Evolutionary conservation across 192 early-diverging fungal genomes (phyloP).

Genomic region (Podila epicladia): DNA sequence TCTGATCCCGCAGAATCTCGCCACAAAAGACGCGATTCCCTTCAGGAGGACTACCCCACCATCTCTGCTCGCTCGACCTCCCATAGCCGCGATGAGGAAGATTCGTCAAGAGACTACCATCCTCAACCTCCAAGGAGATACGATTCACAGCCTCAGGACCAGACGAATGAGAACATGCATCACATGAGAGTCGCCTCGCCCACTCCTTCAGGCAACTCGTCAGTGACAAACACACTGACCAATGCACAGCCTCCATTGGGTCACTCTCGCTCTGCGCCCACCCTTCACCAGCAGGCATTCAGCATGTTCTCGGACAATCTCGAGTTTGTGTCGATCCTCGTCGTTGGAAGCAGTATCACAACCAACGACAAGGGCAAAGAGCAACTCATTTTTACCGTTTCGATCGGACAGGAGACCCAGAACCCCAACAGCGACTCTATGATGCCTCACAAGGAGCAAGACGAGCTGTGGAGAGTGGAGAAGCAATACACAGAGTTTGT

Average conservation of each 20-base stretch:
- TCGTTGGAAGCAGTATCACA: slow-evolving; percentile 67
- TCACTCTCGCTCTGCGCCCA: slow-evolving; percentile 4
- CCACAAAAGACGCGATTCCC: slow-evolving; percentile 23
- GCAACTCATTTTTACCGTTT: slow-evolving; percentile 67
- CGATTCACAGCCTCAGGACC: slow-evolving; percentile 34
- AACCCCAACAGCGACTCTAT: slow-evolving; percentile 21
- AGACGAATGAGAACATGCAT: slow-evolving; percentile 2
- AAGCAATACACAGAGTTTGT: slow-evolving; percentile 92
- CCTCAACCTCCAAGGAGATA: slow-evolving; percentile 31
- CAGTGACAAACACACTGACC: slow-evolving; percentile 16
- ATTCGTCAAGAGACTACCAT: slow-evolving; percentile 7
- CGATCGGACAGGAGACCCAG: slow-evolving; percentile 52
- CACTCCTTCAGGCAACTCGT: slow-evolving; percentile 46
- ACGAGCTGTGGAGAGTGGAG: slow-evolving; percentile 83
- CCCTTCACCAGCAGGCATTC: slow-evolving; percentile 34
- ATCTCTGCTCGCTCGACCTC: slow-evolving; percentile 40
- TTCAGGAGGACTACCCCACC: slow-evolving; percentile 31
- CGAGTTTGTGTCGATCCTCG: slow-evolving; percentile 44
- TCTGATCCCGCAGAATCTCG: slow-evolving; percentile 4
- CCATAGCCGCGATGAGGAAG: slow-evolving; percentile 29
- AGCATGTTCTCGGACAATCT: slow-evolving; percentile 37
- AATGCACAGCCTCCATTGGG: neutral
- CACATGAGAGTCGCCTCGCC: slow-evolving; percentile 20
- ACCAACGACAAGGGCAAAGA: slow-evolving; percentile 85
- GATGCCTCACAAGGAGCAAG: slow-evolving; percentile 55